phyloP scores from a whole-genome alignment of 768 basidiomycete species.

The Bullera alba region DNA sequence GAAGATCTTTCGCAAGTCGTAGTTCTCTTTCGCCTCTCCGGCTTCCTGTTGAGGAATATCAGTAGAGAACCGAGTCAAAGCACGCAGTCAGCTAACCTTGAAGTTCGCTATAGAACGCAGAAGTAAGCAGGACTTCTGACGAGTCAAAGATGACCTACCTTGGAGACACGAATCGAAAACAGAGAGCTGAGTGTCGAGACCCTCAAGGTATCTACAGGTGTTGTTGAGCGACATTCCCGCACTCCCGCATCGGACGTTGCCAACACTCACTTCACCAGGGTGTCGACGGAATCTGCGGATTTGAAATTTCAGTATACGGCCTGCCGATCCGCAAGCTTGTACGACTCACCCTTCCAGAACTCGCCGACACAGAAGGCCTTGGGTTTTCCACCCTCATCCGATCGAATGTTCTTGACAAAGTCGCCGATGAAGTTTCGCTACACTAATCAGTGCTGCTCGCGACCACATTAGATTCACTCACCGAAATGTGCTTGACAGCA shows the following conservation, averaged over 20 bases:
- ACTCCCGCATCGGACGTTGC: neutral
- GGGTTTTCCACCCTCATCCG: constrained; percentile 43
- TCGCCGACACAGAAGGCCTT: constrained; percentile 67
- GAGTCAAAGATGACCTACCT: constrained; percentile 6
- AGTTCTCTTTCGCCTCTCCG: constrained; percentile 59
- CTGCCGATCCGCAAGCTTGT: neutral
- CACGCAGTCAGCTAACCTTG: too few species aligned
- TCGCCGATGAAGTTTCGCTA: constrained; percentile 49
- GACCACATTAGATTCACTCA: constrained; percentile 1
- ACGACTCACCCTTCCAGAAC: constrained; percentile 73
- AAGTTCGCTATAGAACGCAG: constrained; percentile 28
- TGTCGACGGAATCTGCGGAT: constrained; percentile 32
- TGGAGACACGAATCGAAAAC: constrained; percentile 92
- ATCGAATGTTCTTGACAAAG: constrained; percentile 49
- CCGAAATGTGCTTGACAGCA: constrained; percentile 69
- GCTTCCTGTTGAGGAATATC: too few species aligned
- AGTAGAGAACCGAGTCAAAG: too few species aligned
- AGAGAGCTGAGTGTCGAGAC: constrained; percentile 55
- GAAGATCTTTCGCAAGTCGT: constrained; percentile 70
- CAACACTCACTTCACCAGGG: constrained; percentile 26
- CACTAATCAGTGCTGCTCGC: neutral
- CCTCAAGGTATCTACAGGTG: constrained; percentile 30
- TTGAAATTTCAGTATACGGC: neutral
- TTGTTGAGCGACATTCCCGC: neutral
- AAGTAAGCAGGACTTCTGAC: neutral